Conservation (phyloP, 306 rosid genomes). For the Lotus japonicus region DNA sequence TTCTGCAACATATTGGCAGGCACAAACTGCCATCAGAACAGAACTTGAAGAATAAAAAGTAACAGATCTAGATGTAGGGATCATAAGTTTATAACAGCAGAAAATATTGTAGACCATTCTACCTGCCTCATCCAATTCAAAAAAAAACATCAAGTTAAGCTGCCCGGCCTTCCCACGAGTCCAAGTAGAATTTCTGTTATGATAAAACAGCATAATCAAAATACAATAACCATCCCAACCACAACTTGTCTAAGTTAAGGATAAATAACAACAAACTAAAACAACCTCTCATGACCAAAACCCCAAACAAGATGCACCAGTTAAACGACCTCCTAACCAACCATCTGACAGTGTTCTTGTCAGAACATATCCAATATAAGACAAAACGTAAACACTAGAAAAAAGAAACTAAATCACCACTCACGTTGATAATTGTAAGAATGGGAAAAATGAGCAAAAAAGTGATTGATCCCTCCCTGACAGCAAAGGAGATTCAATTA, state of each 20-base stretch:
- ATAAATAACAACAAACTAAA: constrained; percentile 19
- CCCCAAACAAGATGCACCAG: constrained; percentile 21
- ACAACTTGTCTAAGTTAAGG: constrained; percentile 8
- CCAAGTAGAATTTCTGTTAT: constrained; percentile 46
- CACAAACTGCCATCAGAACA: constrained; percentile 32
- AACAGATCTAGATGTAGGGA: background rate
- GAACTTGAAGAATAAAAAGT: background rate
- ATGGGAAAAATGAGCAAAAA: background rate
- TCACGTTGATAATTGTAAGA: constrained; percentile 12
- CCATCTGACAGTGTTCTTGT: background rate
- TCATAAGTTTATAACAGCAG: background rate
- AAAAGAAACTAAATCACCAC: constrained; percentile 12
- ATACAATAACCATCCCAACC: constrained; percentile 38
- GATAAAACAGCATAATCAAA: constrained; percentile 42
- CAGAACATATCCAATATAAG: constrained; percentile 14
- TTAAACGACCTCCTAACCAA: constrained; percentile 3
- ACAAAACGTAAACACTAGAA: constrained; percentile 17
- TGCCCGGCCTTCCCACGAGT: constrained; percentile 32
- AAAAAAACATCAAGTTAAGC: constrained; percentile 34
- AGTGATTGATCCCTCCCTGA: constrained; percentile 17
- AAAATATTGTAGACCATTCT: constrained; percentile 21
- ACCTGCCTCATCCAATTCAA: constrained; percentile 41
- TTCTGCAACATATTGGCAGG: constrained; percentile 28
- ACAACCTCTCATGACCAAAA: constrained; percentile 15
- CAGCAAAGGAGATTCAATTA: constrained; percentile 19